Evolutionary conservation across 208 protist genomes (phyloP).

Genomic region (Willaertia magna): DNA sequence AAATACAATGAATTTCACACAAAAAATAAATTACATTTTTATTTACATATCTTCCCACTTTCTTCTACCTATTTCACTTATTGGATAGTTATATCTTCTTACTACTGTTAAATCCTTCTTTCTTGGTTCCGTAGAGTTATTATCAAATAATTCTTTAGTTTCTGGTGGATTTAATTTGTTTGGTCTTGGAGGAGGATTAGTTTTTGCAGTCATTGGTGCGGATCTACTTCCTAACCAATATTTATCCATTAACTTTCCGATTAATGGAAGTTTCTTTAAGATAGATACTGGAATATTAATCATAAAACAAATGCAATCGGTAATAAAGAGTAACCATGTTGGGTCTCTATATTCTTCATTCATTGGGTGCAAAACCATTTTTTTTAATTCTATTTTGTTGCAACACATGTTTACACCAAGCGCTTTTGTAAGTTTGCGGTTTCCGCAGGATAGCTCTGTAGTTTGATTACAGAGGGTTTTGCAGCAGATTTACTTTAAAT

Average conservation of each 20-base stretch:
- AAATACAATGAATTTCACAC: too few relatives aligned
- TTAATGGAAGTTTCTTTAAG: not conserved
- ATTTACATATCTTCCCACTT: too few relatives aligned
- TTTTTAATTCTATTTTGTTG: too few relatives aligned
- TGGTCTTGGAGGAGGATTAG: not conserved
- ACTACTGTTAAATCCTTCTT: not conserved
- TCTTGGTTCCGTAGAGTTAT: not conserved
- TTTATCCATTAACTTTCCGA: not conserved
- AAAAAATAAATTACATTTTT: too few relatives aligned
- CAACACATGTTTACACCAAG: too few relatives aligned
- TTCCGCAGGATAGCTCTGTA: too few relatives aligned
- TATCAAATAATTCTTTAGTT: not conserved
- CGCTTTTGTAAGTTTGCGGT: too few relatives aligned
- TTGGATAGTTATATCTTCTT: not conserved
- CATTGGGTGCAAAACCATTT: too few relatives aligned
- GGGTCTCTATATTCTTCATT: not conserved
- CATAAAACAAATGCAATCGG: not conserved
- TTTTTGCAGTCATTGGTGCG: not conserved
- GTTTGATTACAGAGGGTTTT: too few relatives aligned
- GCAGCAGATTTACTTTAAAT: too few relatives aligned
- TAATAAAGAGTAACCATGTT: not conserved
- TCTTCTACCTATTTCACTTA: not conserved
- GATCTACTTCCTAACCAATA: not conserved
- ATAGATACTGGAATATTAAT: not conserved
- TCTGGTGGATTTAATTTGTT: not conserved